Conservation (phyloP, 345 rosid species). For the Eucalyptus curtisii region DNA sequence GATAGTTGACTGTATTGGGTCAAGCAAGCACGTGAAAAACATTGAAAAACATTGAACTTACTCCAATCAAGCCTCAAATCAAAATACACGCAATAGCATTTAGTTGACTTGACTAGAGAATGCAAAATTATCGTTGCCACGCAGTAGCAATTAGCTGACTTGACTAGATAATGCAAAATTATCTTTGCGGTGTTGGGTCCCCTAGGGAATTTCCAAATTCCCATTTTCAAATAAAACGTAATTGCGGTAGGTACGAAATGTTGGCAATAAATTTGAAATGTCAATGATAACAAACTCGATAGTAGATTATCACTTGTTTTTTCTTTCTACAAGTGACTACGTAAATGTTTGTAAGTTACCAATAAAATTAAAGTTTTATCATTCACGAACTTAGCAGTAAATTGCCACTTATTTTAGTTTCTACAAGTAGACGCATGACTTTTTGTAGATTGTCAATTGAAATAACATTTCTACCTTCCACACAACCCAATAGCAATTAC, state of each 20-base stretch:
- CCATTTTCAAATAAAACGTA: fast-evolving
- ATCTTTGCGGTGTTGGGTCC: too few species aligned
- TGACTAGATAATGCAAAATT: too few species aligned
- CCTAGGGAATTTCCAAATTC: background rate
- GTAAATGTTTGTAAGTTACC: background rate
- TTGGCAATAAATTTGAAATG: background rate
- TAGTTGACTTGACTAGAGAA: background rate
- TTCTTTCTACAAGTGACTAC: fast-evolving
- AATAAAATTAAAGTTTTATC: too few species aligned
- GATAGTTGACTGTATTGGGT: too few species aligned
- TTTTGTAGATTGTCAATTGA: background rate
- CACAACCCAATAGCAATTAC: background rate
- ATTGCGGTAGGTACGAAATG: fast-evolving
- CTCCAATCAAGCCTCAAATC: background rate
- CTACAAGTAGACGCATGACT: background rate
- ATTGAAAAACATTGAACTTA: background rate
- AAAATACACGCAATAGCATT: background rate
- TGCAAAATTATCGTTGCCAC: background rate
- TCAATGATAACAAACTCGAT: background rate
- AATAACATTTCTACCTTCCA: background rate
- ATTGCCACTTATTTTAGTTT: too few species aligned
- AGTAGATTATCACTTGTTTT: too few species aligned
- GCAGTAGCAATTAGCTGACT: background rate
- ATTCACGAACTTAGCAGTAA: background rate
- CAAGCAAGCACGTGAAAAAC: too few species aligned